Percentiles rank a stretch among this genome's conserved stretches.
Evolutionary conservation across 176 grass and related monocot genomes (phyloP).

Genomic region (Pharus latifolius): DNA sequence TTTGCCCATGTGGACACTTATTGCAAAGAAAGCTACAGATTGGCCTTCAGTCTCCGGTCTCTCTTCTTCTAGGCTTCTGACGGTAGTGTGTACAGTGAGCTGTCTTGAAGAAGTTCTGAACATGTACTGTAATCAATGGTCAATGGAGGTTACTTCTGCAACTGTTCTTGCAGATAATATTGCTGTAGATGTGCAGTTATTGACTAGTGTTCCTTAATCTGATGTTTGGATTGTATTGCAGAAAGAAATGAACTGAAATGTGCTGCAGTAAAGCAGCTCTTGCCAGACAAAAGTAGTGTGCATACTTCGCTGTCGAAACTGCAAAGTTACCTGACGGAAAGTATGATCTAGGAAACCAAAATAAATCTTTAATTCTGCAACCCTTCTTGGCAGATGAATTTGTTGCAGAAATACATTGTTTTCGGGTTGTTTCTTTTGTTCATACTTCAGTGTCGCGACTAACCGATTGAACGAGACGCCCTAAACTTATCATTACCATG

Average conservation of each 20-base stretch:
- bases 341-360: too few species aligned
- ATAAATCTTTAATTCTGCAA: too few species aligned
- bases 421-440: neutral
- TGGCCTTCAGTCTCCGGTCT: neutral
- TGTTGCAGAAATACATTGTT: neutral
- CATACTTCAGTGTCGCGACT: neutral
- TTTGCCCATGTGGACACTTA: conserved; percentile 11
- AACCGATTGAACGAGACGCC: neutral
- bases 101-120: neutral
- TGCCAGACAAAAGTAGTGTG: too few species aligned
- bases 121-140: conserved; percentile 9
- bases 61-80: neutral
- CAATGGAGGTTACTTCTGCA: neutral
- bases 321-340: too few species aligned
- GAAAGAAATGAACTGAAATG: neutral
- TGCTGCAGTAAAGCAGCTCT: neutral
- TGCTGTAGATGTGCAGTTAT: neutral
- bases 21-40: neutral
- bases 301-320: too few species aligned
- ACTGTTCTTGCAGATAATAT: neutral
- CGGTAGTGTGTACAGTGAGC: neutral
- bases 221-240: neutral
- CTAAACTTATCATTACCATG: neutral
- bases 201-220: neutral
- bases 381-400: neutral